Conservation (phyloP, 2,329 filamentous ascomycete species). For the Amauroascus niger region DNA sequence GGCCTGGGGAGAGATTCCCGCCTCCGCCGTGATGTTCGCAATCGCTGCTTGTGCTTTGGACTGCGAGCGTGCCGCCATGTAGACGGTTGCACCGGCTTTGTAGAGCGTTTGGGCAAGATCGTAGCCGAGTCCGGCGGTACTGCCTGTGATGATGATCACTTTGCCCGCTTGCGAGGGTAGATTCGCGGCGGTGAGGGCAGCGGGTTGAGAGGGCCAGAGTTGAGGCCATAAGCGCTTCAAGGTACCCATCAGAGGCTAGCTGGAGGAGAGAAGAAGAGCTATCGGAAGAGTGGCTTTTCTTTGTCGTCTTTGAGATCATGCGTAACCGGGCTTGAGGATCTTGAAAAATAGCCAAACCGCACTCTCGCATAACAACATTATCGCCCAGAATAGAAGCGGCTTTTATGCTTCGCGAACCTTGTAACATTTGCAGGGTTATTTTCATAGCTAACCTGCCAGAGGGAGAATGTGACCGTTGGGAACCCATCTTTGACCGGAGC, state of each 20-base stretch:
- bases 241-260: background rate
- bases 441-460: no score
- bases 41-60: conserved; percentile 35
- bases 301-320: no score
- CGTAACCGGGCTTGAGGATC: no score
- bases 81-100: conserved; percentile 37
- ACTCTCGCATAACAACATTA: no score
- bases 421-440: no score
- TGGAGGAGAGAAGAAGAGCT: background rate
- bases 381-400: no score
- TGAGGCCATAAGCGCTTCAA: background rate
- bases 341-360: no score
- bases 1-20: conserved; percentile 20
- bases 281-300: no score
- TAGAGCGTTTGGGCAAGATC: conserved; percentile 36
- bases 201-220: background rate
- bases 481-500: no score
- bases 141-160: conserved; percentile 35
- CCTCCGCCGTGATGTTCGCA: conserved; percentile 28
- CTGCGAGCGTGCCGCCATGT: conserved; percentile 36
- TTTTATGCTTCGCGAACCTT: no score
- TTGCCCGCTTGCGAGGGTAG: conserved; percentile 20
- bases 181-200: conserved; percentile 17
- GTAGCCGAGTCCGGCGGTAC: conserved; percentile 33
- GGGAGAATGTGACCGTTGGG: no score